These are phyloP conservation scores for Hypoxylon fragiforme DNA, from an alignment of 495 filamentous ascomycete species.

Conservation along the genomic window DNA sequence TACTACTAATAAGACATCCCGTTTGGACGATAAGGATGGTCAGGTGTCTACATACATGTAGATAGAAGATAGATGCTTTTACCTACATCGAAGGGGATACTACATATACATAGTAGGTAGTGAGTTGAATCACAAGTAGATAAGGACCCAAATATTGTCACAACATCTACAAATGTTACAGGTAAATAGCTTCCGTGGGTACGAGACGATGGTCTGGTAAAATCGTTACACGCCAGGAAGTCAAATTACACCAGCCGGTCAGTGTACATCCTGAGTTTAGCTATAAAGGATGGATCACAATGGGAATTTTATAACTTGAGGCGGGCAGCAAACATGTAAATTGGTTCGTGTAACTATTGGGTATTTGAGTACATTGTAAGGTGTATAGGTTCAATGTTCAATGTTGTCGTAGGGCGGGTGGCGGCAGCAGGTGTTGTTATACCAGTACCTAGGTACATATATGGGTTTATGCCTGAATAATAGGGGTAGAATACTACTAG, in stretches of 20 bases:
- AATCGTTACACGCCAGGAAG: constrained; percentile 18
- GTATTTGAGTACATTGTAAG: too few species aligned
- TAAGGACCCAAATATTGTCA: too few species aligned
- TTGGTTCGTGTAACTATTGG: constrained; percentile 17
- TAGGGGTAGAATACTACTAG: too few species aligned
- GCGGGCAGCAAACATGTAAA: constrained; percentile 23
- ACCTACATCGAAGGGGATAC: too few species aligned
- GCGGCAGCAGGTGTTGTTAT: constrained; percentile 22
- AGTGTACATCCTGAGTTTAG: constrained; percentile 6
- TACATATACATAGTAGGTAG: too few species aligned
- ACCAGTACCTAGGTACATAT: too few species aligned
- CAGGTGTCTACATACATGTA: neutral
- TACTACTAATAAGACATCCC: constrained; percentile 18
- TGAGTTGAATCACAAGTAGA: too few species aligned
- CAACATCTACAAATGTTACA: constrained; percentile 15
- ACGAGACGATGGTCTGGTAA: constrained; percentile 18
- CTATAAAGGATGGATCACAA: too few species aligned
- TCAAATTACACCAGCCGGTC: constrained; percentile 10
- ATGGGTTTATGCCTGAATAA: too few species aligned
- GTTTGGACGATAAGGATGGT: constrained; percentile 7
- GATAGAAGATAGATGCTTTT: neutral
- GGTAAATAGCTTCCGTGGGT: constrained; percentile 11
- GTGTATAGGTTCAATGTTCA: too few species aligned
- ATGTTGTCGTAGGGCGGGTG: constrained; percentile 21
- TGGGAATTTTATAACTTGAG: constrained; percentile 7